Evolutionary conservation across 108 stramenopile species (phyloP), one percentile per base, ranked within the genome.

Genomic region (Cylindrotheca fusiformis): DNA sequence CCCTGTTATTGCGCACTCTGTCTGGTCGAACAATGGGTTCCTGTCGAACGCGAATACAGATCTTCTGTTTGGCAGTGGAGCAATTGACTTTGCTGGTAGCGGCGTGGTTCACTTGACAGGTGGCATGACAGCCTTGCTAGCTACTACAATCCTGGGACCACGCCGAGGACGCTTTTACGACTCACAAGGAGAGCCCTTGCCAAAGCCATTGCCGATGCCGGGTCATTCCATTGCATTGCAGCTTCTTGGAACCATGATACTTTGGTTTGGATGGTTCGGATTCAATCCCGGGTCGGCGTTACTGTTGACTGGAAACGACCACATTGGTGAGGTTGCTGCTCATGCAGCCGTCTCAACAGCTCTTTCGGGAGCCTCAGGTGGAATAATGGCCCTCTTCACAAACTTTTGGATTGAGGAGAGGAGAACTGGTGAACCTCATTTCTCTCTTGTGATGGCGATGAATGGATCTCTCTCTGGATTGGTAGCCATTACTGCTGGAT

Each of bases 221-320:
- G 84, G 79, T 17, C 88, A 92, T 77, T 86, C 82, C 2, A 56
- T 85, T 26, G 68, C 91, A 1, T 69, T 91, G 49, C 91, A 93
- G 51, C 48, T 77, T 2, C 55, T 85, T 12, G 83, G 93, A 28
- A 86, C 82, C 3, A 78, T 96, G 63, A 70, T 96, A 58, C 74
- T 94, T 17, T 94, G 93, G 93, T 84, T 93, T 64, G 93, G 88
- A 50, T 86, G 96, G 96, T 94, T 85, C 62, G 95, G 95, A 12
- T 97, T 97, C 90, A 97, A 97, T 77, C 79, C 87, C 5, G 94
- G 91, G 18, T 90, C 89, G 18, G 89, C 94, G 31, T 73, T 72
- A 50, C 45, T 70, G 62, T 76, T 92, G 14, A 10, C 14, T 6
- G 82, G 81, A 27, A 60, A 56, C 30, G 52, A 52, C 6, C 63